phyloP scores from a whole-genome alignment of 192 early-diverging fungal genomes.

The Coemansia sp. region DNA sequence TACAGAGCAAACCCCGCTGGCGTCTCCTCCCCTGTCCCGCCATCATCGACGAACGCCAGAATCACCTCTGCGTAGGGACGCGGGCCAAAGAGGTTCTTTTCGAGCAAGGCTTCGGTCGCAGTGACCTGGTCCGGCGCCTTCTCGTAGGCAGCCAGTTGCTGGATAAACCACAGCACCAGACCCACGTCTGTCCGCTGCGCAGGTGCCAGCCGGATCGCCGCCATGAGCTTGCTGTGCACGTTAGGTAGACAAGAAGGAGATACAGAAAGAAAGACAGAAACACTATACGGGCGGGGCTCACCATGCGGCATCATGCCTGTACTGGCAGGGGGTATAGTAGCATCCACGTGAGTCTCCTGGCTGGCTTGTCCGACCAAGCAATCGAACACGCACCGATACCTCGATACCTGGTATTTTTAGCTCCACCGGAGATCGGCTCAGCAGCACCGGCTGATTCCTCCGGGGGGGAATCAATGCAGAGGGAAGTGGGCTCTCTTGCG shows the following conservation, averaged over 20 bases:
- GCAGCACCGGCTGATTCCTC: too few relatives aligned
- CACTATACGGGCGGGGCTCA: too few relatives aligned
- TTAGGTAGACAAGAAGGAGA: not conserved
- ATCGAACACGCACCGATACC: too few relatives aligned
- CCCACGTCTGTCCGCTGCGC: slow-evolving; percentile 58
- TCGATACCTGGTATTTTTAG: too few relatives aligned
- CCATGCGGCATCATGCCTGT: too few relatives aligned
- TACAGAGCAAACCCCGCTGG: slow-evolving; percentile 78
- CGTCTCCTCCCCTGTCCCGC: slow-evolving; percentile 14
- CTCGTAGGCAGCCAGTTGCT: slow-evolving; percentile 71
- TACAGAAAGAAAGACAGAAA: not conserved
- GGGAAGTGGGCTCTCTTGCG: too few relatives aligned
- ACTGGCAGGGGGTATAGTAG: too few relatives aligned
- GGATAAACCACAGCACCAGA: slow-evolving; percentile 64
- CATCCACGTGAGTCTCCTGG: too few relatives aligned
- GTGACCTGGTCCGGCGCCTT: slow-evolving; percentile 62
- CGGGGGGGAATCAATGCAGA: too few relatives aligned
- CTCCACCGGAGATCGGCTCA: too few relatives aligned
- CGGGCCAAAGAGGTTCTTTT: slow-evolving; percentile 59
- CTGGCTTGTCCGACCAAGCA: too few relatives aligned
- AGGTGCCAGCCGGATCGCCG: slow-evolving; percentile 17
- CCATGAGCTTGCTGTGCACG: not conserved
- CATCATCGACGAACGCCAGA: slow-evolving; percentile 52
- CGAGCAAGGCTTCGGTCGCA: slow-evolving; percentile 62
- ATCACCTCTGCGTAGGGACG: slow-evolving; percentile 63